phyloP scores from a whole-genome alignment of 495 filamentous ascomycete genomes.

The Articulospora tetracladia region DNA sequence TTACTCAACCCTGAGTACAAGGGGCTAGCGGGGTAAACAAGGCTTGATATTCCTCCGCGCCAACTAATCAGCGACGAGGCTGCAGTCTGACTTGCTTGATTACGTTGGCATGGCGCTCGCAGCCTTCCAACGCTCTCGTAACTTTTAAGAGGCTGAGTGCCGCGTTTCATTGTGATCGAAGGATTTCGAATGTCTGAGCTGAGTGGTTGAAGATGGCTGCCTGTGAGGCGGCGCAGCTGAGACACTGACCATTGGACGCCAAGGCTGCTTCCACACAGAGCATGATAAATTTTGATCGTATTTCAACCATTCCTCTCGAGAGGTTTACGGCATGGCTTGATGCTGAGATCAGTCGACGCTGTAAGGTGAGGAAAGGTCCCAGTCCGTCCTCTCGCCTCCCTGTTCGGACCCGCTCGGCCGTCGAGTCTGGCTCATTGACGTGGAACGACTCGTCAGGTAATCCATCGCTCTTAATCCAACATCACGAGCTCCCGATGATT shows the following conservation, averaged over 20 bases:
- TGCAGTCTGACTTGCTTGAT: not conserved
- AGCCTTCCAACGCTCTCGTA: not conserved
- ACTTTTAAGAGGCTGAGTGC: not conserved
- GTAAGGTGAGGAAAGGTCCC: not conserved
- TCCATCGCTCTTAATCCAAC: conserved; percentile 1
- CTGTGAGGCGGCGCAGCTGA: not conserved
- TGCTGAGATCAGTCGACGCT: not conserved
- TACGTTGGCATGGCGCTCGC: not conserved
- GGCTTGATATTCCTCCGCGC: not conserved
- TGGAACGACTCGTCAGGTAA: not conserved
- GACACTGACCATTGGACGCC: not conserved
- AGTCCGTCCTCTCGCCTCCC: not conserved
- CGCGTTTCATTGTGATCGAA: not conserved
- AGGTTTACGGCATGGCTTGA: not conserved
- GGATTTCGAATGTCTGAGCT: not conserved
- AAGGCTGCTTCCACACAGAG: not conserved
- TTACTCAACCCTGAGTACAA: not conserved
- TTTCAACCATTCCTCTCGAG: not conserved
- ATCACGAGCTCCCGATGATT: not conserved
- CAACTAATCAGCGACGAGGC: not conserved
- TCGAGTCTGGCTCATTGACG: not conserved
- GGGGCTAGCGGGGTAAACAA: not conserved
- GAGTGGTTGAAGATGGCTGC: not conserved
- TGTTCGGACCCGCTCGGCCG: not conserved
- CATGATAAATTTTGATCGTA: not conserved